Evolutionary conservation across 1,284 basidiomycete species (phyloP).

Genomic region (Mycocalia duriaeana): DNA sequence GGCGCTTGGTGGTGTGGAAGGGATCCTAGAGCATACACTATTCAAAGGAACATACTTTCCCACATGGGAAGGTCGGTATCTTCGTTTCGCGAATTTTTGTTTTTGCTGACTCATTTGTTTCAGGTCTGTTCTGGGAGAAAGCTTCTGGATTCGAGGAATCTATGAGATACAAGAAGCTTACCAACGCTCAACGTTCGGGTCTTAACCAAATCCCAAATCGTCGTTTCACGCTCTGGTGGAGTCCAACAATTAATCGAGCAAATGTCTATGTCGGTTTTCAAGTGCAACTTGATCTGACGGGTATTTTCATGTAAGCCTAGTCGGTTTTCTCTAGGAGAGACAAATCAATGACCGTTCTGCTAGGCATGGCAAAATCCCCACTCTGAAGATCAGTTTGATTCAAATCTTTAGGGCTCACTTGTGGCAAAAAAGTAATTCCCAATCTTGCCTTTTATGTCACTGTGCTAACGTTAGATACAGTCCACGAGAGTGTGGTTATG

Average conservation of each 20-base stretch:
- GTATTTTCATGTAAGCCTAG: slow-evolving; percentile 73
- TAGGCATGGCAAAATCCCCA: slow-evolving; percentile 98
- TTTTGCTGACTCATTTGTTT: slow-evolving; percentile 9
- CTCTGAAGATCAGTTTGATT: slow-evolving; percentile 95
- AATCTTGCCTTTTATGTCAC: slow-evolving; percentile 3
- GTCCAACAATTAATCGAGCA: slow-evolving; percentile 94
- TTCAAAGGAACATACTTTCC: slow-evolving; percentile 98
- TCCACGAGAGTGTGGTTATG: slow-evolving; percentile 92
- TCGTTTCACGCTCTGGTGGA: slow-evolving; percentile 99
- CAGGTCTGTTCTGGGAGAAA: slow-evolving; percentile 93
- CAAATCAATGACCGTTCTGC: slow-evolving; percentile 22
- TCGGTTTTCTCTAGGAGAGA: not conserved
- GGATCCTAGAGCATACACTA: slow-evolving; percentile 93
- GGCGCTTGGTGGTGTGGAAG: slow-evolving; percentile 97
- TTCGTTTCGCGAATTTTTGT: not conserved
- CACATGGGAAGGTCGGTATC: slow-evolving; percentile 70
- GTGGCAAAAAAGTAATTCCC: slow-evolving; percentile 90
- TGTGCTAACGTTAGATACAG: slow-evolving; percentile 29
- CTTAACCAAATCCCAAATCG: slow-evolving; percentile 98
- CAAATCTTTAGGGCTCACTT: slow-evolving; percentile 99
- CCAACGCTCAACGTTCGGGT: slow-evolving; percentile 94
- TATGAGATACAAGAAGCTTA: slow-evolving; percentile 96
- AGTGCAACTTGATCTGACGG: slow-evolving; percentile 95
- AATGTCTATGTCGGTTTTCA: slow-evolving; percentile 99
- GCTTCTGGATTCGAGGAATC: slow-evolving; percentile 93